These are phyloP conservation scores for Pleochaeta shiraiana DNA, from an alignment of 2,329 filamentous ascomycete species.

Conservation along the genomic window DNA sequence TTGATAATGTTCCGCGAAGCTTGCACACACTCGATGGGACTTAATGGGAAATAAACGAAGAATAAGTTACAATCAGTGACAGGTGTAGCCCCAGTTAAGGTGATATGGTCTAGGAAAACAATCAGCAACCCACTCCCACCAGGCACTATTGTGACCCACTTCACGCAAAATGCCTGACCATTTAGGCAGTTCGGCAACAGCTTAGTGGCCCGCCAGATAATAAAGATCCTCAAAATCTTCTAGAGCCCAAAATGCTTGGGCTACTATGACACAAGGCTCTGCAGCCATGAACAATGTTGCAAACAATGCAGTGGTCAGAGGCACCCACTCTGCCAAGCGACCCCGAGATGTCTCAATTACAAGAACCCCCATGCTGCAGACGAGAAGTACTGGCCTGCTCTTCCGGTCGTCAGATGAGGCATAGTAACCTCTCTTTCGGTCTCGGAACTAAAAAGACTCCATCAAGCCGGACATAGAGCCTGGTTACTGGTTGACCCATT, in stretches of 20 bases:
- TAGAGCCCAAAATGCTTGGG: not conserved
- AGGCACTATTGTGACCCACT: not conserved
- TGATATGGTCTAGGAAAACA: not conserved
- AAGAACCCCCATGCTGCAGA: not conserved
- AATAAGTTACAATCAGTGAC: not conserved
- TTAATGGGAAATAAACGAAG: not conserved
- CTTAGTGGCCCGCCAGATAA: not conserved
- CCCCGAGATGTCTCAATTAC: too few species aligned
- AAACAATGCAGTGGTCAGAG: not conserved
- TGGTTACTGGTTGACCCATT: not conserved
- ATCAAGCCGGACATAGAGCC: not conserved
- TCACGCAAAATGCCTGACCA: not conserved
- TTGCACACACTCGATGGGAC: not conserved
- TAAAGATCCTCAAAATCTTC: not conserved
- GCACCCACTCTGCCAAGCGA: too few species aligned
- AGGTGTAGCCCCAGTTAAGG: not conserved
- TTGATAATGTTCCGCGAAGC: not conserved
- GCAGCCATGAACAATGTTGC: not conserved
- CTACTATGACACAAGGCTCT: not conserved
- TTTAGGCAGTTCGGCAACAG: not conserved
- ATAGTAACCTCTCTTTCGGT: not conserved
- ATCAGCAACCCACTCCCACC: not conserved
- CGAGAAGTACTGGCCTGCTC: not conserved
- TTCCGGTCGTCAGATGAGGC: not conserved
- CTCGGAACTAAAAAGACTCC: not conserved